phyloP scores from a whole-genome alignment of 2,329 filamentous ascomycete species.

The Pseudogymnoascus sp. region DNA sequence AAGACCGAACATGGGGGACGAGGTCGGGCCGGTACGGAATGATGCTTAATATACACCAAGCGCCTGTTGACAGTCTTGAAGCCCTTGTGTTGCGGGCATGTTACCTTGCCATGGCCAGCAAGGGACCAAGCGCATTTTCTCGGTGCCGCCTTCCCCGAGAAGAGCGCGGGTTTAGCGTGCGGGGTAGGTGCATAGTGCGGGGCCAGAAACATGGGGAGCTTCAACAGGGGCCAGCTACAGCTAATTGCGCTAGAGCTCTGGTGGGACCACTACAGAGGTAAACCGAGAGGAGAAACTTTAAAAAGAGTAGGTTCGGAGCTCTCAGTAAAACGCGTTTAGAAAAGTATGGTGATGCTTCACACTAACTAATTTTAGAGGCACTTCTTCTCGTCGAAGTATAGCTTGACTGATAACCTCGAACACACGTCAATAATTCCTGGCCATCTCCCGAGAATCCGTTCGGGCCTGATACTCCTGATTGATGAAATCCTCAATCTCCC shows the following conservation, averaged over 20 bases:
- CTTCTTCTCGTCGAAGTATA: neutral
- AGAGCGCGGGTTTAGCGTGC: neutral
- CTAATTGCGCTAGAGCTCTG: neutral
- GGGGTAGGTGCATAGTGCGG: neutral
- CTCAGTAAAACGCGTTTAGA: neutral
- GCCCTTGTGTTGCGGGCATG: neutral
- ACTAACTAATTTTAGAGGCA: neutral
- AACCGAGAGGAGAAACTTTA: neutral
- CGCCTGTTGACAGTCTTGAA: neutral
- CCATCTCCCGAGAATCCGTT: neutral
- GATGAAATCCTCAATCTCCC: conserved; percentile 37
- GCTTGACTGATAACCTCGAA: neutral
- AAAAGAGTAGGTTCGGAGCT: neutral
- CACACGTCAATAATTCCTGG: neutral
- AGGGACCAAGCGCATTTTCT: neutral
- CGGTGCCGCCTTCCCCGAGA: conserved; percentile 4
- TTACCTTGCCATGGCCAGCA: neutral
- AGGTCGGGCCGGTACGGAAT: neutral
- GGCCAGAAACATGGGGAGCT: neutral
- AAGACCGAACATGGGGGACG: neutral
- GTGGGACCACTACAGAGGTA: neutral
- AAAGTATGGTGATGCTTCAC: neutral
- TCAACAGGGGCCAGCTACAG: neutral
- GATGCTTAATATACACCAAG: neutral
- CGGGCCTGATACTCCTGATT: conserved; percentile 28